These are phyloP conservation scores for Geotrichum cucujoidarum DNA, from an alignment of 1,139 yeast genomes.

Conservation along the genomic window DNA sequence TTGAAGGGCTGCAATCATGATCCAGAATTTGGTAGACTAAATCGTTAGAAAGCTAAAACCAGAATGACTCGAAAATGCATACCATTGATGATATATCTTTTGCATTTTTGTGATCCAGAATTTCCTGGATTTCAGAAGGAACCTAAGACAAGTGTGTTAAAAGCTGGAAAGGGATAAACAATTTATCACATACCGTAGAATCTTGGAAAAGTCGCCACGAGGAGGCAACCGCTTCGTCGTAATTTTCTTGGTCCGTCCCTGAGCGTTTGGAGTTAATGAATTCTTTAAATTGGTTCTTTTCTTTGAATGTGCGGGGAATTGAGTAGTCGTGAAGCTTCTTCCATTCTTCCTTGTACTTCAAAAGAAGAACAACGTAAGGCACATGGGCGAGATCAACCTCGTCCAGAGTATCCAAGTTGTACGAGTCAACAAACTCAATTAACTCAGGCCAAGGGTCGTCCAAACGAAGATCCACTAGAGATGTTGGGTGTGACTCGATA, in stretches of 20 bases:
- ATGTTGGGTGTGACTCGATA: slow-evolving; percentile 70
- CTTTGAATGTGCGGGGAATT: slow-evolving; percentile 45
- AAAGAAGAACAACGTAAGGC: slow-evolving; percentile 66
- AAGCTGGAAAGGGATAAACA: background rate
- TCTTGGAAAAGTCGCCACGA: slow-evolving; percentile 47
- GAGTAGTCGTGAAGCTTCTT: slow-evolving; percentile 33
- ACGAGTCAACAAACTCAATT: slow-evolving; percentile 46
- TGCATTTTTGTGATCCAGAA: slow-evolving; percentile 25
- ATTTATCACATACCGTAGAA: slow-evolving; percentile 24
- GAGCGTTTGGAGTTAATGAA: slow-evolving; percentile 37
- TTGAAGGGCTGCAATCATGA: slow-evolving; percentile 52
- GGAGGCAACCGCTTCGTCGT: slow-evolving; percentile 63
- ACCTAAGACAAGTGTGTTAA: slow-evolving; percentile 5
- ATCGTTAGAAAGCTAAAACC: background rate
- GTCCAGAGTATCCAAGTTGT: slow-evolving; percentile 46
- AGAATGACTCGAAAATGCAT: background rate
- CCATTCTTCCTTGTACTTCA: slow-evolving; percentile 53
- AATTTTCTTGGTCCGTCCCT: slow-evolving; percentile 50
- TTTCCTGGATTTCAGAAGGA: slow-evolving; percentile 37
- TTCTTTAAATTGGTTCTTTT: slow-evolving; percentile 47
- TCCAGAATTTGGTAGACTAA: slow-evolving; percentile 50
- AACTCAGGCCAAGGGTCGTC: slow-evolving; percentile 75
- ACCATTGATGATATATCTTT: slow-evolving; percentile 9
- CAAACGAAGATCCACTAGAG: slow-evolving; percentile 63
- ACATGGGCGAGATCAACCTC: slow-evolving; percentile 59